These are phyloP conservation scores for Candida orba DNA, from an alignment of 805 yeast species.

Conservation along the genomic window DNA sequence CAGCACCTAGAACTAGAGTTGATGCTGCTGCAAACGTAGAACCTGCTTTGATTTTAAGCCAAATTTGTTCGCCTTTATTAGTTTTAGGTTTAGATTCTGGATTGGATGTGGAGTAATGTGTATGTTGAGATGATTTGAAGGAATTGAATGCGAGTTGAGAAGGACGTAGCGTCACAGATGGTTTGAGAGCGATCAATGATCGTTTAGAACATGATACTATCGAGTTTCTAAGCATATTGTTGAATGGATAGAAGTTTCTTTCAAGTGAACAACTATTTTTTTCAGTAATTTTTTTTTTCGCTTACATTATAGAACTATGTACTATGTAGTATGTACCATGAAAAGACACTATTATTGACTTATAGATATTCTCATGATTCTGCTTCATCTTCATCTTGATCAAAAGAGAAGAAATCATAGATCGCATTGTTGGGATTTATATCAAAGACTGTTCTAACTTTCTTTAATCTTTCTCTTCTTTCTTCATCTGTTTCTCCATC, in stretches of 20 bases:
- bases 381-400: slow-evolving; percentile 2
- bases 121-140: neutral
- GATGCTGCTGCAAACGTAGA: slow-evolving; percentile 58
- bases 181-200: neutral
- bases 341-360: too few species aligned
- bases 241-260: neutral
- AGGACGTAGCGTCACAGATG: neutral
- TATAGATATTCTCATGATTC: neutral
- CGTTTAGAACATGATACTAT: neutral
- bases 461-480: slow-evolving; percentile 19
- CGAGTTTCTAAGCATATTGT: neutral
- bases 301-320: too few species aligned
- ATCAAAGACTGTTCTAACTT: slow-evolving; percentile 24
- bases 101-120: slow-evolving; percentile 2
- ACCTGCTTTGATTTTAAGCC: slow-evolving; percentile 44
- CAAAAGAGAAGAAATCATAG: slow-evolving; percentile 38
- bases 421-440: slow-evolving; percentile 81
- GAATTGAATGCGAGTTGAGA: neutral
- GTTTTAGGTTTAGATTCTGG: neutral
- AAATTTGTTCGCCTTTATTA: slow-evolving; percentile 25
- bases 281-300: neutral
- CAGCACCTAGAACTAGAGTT: slow-evolving; percentile 56
- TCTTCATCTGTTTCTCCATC: slow-evolving; percentile 21
- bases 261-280: neutral
- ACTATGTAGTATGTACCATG: too few species aligned